A percentile compares a stretch with the other conserved stretches of the same genome.
Conservation (phyloP, 176 grass and related monocot species). For the Carex kokanica region DNA sequence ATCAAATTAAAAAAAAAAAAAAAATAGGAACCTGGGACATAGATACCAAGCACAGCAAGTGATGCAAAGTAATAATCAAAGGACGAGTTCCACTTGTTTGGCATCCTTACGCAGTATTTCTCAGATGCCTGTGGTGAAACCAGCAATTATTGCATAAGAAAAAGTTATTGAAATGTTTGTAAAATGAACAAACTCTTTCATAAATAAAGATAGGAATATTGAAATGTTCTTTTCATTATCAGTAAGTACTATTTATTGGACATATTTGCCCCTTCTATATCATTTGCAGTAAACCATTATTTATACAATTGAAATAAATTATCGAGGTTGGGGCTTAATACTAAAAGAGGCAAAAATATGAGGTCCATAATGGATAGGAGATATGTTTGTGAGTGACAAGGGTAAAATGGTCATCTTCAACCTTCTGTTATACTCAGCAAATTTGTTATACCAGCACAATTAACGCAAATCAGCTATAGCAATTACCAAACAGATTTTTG, state of each 20-base stretch:
- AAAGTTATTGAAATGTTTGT: not conserved
- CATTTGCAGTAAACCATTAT: not conserved
- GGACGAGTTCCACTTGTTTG: slow-evolving; percentile 66
- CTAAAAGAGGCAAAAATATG: not conserved
- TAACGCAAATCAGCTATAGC: not conserved
- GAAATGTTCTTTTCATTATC: not conserved
- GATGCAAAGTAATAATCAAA: slow-evolving; percentile 44
- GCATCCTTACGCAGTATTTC: slow-evolving; percentile 59
- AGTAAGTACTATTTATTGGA: not conserved
- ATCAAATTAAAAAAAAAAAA: not conserved
- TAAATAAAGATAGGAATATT: not conserved
- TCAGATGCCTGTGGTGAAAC: slow-evolving; percentile 29
- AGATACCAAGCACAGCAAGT: slow-evolving; percentile 29
- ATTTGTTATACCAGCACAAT: not conserved
- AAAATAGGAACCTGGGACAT: slow-evolving; percentile 46
- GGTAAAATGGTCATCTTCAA: not conserved
- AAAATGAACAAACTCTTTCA: not conserved
- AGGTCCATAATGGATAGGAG: not conserved
- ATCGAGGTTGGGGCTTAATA: not conserved
- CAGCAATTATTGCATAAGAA: not conserved
- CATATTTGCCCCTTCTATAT: not conserved
- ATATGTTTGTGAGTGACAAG: not conserved
- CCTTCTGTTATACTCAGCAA: not conserved
- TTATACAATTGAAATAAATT: too few relatives aligned
- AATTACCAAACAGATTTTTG: not conserved